A percentile compares a stretch with the other conserved stretches of the same genome.
These are phyloP conservation scores for Sporothrix globosa DNA, from an alignment of 2,329 filamentous ascomycete species.

Conservation along the genomic window DNA sequence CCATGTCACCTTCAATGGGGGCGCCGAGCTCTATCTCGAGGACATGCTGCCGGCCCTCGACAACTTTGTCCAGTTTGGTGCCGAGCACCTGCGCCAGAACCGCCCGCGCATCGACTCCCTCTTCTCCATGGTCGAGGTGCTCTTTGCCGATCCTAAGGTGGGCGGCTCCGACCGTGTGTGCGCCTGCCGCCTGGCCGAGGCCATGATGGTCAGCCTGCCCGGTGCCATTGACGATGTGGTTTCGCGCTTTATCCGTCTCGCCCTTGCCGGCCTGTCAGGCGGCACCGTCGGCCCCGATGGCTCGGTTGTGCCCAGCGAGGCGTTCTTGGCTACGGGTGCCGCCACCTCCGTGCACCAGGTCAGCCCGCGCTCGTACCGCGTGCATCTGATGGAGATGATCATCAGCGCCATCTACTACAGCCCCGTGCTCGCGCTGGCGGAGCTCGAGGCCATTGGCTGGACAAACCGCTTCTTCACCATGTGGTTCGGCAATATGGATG, in stretches of 20 bases:
- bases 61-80: constrained; percentile 95
- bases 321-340: constrained; percentile 30
- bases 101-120: constrained; percentile 85
- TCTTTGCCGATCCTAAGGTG: constrained; percentile 90
- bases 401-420: constrained; percentile 99
- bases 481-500: constrained; percentile 96
- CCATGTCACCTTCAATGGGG: constrained; percentile 94
- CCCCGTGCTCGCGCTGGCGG: constrained; percentile 77
- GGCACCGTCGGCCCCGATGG: constrained; percentile 59
- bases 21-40: constrained; percentile 94
- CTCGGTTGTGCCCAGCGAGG: constrained; percentile 31
- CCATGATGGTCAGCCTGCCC: constrained; percentile 92
- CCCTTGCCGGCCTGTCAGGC: constrained; percentile 74
- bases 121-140: constrained; percentile 91
- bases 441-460: constrained; percentile 90
- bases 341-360: constrained; percentile 45
- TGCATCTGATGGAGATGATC: constrained; percentile 98
- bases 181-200: constrained; percentile 95
- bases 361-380: constrained; percentile 89
- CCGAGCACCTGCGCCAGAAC: constrained; percentile 76
- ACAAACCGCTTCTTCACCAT: constrained; percentile 99
- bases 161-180: constrained; percentile 94
- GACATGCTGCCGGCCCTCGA: constrained; percentile 98
- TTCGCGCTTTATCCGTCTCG: constrained; percentile 83
- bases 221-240: constrained; percentile 87